These are phyloP conservation scores for Hypoxylon sp. DNA, from an alignment of 2,329 filamentous ascomycete genomes.

Conservation along the genomic window DNA sequence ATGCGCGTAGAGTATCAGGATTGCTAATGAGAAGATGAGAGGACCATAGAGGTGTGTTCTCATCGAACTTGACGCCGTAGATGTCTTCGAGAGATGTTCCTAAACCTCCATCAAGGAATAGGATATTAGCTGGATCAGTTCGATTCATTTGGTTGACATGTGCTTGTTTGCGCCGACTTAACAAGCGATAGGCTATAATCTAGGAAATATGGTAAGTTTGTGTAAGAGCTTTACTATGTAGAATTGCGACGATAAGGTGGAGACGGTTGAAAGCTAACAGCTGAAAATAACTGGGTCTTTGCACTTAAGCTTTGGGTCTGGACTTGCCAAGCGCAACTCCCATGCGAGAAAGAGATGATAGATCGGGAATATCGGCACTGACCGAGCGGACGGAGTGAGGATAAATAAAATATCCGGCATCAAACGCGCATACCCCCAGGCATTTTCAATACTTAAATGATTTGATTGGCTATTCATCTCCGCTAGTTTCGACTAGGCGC, in stretches of 20 bases:
- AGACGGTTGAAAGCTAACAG: no score
- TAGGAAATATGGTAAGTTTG: no score
- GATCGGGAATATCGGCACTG: no score
- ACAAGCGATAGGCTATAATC: no score
- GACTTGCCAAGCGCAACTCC: no score
- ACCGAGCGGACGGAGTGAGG: no score
- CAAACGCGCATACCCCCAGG: slow-evolving; percentile 13
- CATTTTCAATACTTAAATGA: background rate
- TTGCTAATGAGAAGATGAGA: slow-evolving; percentile 69
- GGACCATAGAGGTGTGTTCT: slow-evolving; percentile 69
- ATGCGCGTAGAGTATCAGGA: slow-evolving; percentile 59
- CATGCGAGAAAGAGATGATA: no score
- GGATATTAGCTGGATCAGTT: slow-evolving; percentile 41
- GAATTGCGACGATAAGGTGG: no score
- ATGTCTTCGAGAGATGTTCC: slow-evolving; percentile 71
- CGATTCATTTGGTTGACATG: slow-evolving; percentile 12
- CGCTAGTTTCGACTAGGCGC: slow-evolving; percentile 11
- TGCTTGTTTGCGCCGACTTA: no score
- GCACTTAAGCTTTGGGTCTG: no score
- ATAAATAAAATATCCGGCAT: slow-evolving; percentile 11
- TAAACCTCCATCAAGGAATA: slow-evolving; percentile 72
- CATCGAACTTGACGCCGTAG: slow-evolving; percentile 61
- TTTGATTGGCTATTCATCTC: background rate
- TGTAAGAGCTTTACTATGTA: no score
- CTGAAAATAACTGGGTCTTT: no score